Percentiles rank a stretch among this genome's conserved stretches.
Evolutionary conservation across 2,329 filamentous ascomycete genomes (phyloP).

Genomic region (Helicocarpus griseus): DNA sequence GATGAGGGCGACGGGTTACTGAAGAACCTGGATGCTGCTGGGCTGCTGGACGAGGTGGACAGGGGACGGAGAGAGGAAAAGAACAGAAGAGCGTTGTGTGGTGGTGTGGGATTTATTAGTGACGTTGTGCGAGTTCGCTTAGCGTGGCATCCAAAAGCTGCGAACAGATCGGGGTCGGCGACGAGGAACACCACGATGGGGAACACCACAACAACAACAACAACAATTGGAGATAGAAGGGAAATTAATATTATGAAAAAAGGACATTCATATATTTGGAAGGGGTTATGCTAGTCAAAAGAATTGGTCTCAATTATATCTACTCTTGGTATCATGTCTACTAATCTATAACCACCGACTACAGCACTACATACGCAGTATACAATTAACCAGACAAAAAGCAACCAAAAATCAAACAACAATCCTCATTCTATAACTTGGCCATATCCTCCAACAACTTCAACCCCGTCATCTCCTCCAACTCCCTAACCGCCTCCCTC

Average conservation of each 20-base stretch:
- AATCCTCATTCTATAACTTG: constrained; percentile 27
- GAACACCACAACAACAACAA: background rate
- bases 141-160: constrained; percentile 27
- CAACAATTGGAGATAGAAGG: too few relatives aligned
- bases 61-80: constrained; percentile 21
- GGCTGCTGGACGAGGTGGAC: constrained; percentile 24
- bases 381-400: background rate
- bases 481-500: constrained; percentile 68
- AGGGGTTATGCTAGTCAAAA: too few relatives aligned
- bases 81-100: constrained; percentile 9
- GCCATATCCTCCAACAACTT: constrained; percentile 30
- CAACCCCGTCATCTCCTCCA: constrained; percentile 68
- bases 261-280: too few relatives aligned
- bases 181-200: constrained; percentile 18
- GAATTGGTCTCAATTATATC: too few relatives aligned
- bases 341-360: too few relatives aligned
- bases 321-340: background rate
- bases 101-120: constrained; percentile 21
- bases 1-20: constrained; percentile 14
- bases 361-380: background rate
- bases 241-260: too few relatives aligned
- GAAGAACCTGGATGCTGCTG: constrained; percentile 15
- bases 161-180: constrained; percentile 26
- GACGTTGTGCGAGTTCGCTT: constrained; percentile 37
- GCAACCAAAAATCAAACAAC: background rate